Percentiles rank a stretch among this genome's conserved stretches.
Conservation (phyloP, 2,329 filamentous ascomycete species). For the Chrysosporium keratinophilum region DNA sequence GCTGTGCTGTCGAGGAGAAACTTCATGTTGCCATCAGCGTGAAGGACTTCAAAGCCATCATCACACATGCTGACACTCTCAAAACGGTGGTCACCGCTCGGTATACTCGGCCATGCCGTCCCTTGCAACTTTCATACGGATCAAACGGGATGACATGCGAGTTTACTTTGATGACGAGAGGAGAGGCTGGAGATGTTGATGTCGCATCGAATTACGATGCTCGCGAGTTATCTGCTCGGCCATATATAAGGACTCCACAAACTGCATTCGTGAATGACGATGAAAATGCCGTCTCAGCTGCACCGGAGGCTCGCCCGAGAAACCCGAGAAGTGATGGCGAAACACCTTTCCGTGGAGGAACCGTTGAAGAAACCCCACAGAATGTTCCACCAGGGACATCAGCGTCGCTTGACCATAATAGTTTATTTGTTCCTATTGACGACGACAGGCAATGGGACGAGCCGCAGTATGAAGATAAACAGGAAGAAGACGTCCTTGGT, state of each 20-base stretch:
- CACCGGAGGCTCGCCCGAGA: background rate
- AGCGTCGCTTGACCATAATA: conserved; percentile 43
- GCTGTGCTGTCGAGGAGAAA: conserved; percentile 48
- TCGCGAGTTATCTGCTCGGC: conserved; percentile 33
- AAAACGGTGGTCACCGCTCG: conserved; percentile 45
- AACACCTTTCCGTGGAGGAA: background rate
- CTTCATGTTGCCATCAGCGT: conserved; percentile 54
- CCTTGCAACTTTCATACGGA: conserved; percentile 51
- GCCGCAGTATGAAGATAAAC: conserved; percentile 43
- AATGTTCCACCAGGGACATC: conserved; percentile 21
- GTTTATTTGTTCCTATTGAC: conserved; percentile 52
- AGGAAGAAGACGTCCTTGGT: conserved; percentile 48
- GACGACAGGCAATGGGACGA: conserved; percentile 52
- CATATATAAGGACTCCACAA: conserved; percentile 25
- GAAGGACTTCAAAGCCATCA: conserved; percentile 56
- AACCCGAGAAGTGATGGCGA: conserved; percentile 19
- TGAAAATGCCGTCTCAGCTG: conserved; percentile 9
- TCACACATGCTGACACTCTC: conserved; percentile 51
- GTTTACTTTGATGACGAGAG: conserved; percentile 56
- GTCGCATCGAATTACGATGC: conserved; percentile 32
- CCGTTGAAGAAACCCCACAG: conserved; percentile 4
- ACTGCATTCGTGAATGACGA: conserved; percentile 12
- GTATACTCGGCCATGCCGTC: conserved; percentile 50
- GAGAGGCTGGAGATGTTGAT: conserved; percentile 39
- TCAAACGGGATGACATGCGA: conserved; percentile 47